These are phyloP conservation scores for Zygosaccharomyces kombuchaensis DNA, from an alignment of 805 yeast species.

Conservation along the genomic window DNA sequence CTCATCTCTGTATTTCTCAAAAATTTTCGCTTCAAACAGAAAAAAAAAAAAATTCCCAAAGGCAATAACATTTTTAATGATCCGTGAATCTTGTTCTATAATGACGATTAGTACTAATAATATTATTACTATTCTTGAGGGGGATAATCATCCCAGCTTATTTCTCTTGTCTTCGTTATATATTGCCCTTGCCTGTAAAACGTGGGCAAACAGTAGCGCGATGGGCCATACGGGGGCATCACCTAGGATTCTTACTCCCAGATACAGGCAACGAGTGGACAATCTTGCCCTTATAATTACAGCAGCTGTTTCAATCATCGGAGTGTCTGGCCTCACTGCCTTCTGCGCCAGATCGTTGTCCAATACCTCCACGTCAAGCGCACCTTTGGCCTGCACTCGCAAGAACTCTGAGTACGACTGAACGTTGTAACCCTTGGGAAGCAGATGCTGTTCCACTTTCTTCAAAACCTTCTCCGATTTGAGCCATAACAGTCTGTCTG, in stretches of 20 bases:
- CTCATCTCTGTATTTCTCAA: not conserved
- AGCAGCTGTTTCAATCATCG: conserved; percentile 42
- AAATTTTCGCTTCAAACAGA: not conserved
- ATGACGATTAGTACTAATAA: no score
- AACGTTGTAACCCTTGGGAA: conserved; percentile 46
- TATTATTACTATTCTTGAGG: not conserved
- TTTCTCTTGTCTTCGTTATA: conserved; percentile 19
- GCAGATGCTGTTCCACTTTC: conserved; percentile 54
- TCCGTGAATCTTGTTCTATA: no score
- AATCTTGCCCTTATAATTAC: conserved; percentile 48
- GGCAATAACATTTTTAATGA: no score
- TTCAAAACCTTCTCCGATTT: conserved; percentile 56
- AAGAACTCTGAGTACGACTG: conserved; percentile 56
- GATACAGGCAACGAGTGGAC: conserved; percentile 53
- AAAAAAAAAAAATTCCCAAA: not conserved
- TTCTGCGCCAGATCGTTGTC: conserved; percentile 49
- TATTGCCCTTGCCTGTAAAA: conserved; percentile 61
- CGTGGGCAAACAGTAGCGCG: conserved; percentile 74
- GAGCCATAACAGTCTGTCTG: conserved; percentile 62
- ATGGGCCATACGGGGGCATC: conserved; percentile 89
- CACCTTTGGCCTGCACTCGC: conserved; percentile 55
- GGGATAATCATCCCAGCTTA: not conserved
- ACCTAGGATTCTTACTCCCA: conserved; percentile 72
- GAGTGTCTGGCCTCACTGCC: conserved; percentile 44
- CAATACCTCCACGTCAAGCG: conserved; percentile 45